Percentiles rank a stretch among this genome's conserved stretches.
Evolutionary conservation across 75 land plant genomes (phyloP).

Genomic region (Ceratopteris richardii): DNA sequence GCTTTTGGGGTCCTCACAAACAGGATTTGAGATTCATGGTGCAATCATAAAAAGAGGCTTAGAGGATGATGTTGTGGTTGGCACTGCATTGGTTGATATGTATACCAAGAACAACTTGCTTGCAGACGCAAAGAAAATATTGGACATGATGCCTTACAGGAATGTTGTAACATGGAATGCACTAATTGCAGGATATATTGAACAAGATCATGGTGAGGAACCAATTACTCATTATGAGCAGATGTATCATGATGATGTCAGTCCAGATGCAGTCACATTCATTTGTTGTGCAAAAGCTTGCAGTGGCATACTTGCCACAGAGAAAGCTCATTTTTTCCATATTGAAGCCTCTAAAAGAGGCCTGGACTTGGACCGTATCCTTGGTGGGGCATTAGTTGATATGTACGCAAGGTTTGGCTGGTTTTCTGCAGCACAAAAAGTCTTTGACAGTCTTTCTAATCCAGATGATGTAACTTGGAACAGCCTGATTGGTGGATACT

Average conservation of each 20-base stretch:
- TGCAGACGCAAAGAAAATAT: conserved; percentile 5
- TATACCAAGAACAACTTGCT: conserved; percentile 17
- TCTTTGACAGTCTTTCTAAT: conserved; percentile 9
- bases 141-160: conserved; percentile 13
- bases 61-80: not conserved
- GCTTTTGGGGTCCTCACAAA: not conserved
- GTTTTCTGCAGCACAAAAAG: not conserved
- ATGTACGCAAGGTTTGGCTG: conserved; percentile 13
- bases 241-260: conserved; percentile 17
- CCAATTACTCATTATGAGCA: conserved; percentile 19
- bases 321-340: conserved; percentile 11
- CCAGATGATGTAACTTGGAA: conserved; percentile 19
- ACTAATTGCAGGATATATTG: conserved; percentile 14
- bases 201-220: conserved; percentile 18
- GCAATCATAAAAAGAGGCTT: not conserved
- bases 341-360: not conserved
- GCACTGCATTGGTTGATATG: conserved; percentile 6
- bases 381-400: conserved; percentile 4
- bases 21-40: not conserved
- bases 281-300: conserved; percentile 30
- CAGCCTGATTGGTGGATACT: conserved; percentile 13
- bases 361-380: conserved; percentile 1
- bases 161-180: conserved; percentile 12
- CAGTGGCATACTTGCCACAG: conserved; percentile 6
- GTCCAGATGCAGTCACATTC: conserved; percentile 29